Base-by-base conservation (phyloP, 1,284 basidiomycete genomes). In the Trametes polyzona region DNA sequence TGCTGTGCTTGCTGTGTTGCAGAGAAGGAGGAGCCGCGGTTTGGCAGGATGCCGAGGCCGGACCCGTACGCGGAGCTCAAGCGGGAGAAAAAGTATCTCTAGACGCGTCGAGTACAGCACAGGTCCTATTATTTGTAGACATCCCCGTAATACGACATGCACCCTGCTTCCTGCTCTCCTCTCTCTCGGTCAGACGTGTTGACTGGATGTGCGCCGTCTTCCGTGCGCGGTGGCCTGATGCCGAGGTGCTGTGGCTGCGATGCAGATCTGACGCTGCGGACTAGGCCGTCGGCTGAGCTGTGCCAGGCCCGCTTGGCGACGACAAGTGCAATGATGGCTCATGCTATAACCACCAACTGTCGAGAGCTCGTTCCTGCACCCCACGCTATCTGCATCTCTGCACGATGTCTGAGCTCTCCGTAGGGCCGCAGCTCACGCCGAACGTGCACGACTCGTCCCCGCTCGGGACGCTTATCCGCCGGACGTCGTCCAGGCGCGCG, bases 21-120 rank as follows among this genome's bases (percentile, higher is more conserved):
- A 88, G 89, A 82, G 69, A 69, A 67, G 52, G 75, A 78, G 35
- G 91, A 93, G 69, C 87, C 90, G 17, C 76, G 76, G 44, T 95
- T 81, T 73, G 88, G 86, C 19, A 79, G 72, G 56, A 67, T 74
- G 21, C 79, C 78, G 69, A 81, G 76, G 70, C 59, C 67, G 29
- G 75, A 79, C 58, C 80, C 74, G 35, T 90, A 90, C 70, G 80
- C 76, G 40, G 79, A 79, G 57, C 65, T 84, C 59, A 86, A 84
- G 73, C 71, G 71, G 57, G 73, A 71, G 59, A 84, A 78, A 69
- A 82, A 79, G 69, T 88, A 87, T 55, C 44, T 65, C 29, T 67
- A 67, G 62, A 57, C 42, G 57, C 44, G 47, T 59, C 44, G 57
- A 43, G 51, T 56, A 61, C 40, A 43, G 39, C 52, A 44, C 36